Base-by-base conservation (phyloP, 2,329 filamentous ascomycete species). In the Aspergillus udagawae region DNA sequence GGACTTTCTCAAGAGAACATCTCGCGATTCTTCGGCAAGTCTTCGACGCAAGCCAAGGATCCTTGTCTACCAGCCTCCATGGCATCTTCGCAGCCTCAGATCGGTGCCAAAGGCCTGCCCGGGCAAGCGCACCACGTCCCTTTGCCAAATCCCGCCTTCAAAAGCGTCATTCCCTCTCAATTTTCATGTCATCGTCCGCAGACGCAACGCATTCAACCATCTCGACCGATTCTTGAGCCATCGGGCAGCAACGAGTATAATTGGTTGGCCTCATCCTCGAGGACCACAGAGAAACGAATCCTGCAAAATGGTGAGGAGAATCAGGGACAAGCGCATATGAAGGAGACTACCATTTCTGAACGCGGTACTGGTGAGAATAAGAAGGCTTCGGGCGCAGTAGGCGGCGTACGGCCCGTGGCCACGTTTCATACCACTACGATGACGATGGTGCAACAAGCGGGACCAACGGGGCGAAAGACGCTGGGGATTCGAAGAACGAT, bases 1-100 rank as follows among this genome's bases (percentile, higher is more conserved):
- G 63, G 66, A 23, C 72, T 77, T 59, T 78, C 76, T 1, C 82
- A 85, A 66, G 80, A 79, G 27, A 79, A 71, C 51, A 81, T 86
- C 49, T 77, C 79, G 3, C 78, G 69, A 56, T 85, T 84, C 69
- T 84, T 84, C 49, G 59, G 65, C 21, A 63, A 64, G 29, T 61
- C 67, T 49, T 60, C 65, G 21, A 56, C 63, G 54, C 57, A 49
- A 51, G 52, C 59, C 32, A 59, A 61, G 47, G 65, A 67, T 42
- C 29, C 52, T 49, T 50, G 47, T 60, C 20, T 58, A 51, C 54
- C 61, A 55, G 51, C 56, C n/a, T 52, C 56, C 47, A 25, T 60
- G 57, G 47, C 54, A 49, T 57, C 48, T 54, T 35, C 56, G 35
- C 58, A 55, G 49, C 35, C 54, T 32, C 60, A 53, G 49, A 50